These are phyloP conservation scores for Rhizoclosmatium globosum DNA, from an alignment of 192 early-diverging fungal species.

Conservation along the genomic window DNA sequence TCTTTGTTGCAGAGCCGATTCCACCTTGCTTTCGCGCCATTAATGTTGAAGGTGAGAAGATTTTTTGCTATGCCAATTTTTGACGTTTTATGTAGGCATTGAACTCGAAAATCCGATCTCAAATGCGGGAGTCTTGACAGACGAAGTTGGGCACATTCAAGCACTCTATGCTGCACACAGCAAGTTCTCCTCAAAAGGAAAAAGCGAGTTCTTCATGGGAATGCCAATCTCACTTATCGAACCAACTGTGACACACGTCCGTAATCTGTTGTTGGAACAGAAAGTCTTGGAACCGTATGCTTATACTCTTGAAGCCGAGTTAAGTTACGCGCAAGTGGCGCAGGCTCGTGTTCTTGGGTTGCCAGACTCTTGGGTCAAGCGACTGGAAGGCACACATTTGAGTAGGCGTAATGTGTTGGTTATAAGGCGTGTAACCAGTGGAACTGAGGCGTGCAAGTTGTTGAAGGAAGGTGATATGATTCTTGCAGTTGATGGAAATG, in stretches of 20 bases:
- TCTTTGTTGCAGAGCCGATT: conserved; percentile 50
- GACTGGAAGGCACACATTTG: conserved; percentile 43
- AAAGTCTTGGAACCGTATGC: background rate
- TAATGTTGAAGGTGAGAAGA: conserved; percentile 46
- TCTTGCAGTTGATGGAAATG: conserved; percentile 25
- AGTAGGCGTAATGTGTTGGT: conserved; percentile 50
- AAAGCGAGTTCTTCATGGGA: conserved; percentile 55
- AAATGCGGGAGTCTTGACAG: conserved; percentile 49
- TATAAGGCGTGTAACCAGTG: conserved; percentile 41
- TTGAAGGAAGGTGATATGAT: conserved; percentile 39
- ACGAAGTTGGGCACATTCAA: conserved; percentile 41
- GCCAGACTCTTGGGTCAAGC: conserved; percentile 53
- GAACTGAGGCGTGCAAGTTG: conserved; percentile 23
- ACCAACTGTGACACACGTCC: conserved; percentile 30
- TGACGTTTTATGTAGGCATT: conserved; percentile 23
- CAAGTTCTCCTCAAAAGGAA: conserved; percentile 47
- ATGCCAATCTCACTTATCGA: conserved; percentile 37
- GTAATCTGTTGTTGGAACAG: background rate
- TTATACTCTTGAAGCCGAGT: conserved; percentile 47
- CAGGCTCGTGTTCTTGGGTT: conserved; percentile 58
- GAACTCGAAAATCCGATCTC: conserved; percentile 55
- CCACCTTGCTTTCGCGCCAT: conserved; percentile 50
- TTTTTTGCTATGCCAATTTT: background rate
- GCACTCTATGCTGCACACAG: conserved; percentile 47
- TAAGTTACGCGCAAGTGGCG: conserved; percentile 55